Base-by-base conservation (phyloP, 257 asterid genomes). In the Forsythia suspensa region DNA sequence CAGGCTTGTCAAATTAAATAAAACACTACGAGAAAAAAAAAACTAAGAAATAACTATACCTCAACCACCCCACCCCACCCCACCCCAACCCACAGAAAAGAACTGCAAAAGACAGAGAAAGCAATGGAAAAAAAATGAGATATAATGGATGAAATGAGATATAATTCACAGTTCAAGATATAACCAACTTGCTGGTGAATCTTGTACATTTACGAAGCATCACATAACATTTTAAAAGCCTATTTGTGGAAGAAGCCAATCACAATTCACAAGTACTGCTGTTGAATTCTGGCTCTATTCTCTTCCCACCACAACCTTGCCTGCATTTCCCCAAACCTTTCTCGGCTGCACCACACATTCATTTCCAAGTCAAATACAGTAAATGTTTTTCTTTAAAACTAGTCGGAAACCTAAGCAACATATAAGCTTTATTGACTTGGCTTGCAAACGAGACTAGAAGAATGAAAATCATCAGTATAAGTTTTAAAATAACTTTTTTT, bases 221-320 rank as follows among this genome's bases (percentile, higher is more conserved):
- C 38, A 48, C 12, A 51, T 82, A 63, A 39, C 48, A 36, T 43
- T 8, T 63, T 41, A 48, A 67, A 69, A 70, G 72, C 80, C 84
- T 75, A 75, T 63, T 76, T 13, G 70, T 46, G 36, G 29, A 73
- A 24, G 57, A 77, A 80, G 59, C 70, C 74, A 73, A 46, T 29
- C 38, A 72, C 76, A 70, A 44, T 41, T 93, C 90, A 95, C 83
- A 95, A 83, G 88, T 93, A 95, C 72, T 93, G 99, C 75, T 89
- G 90, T 81, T 95, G 99, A 73, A 95, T 93, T 83, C 99, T 86
- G 69, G 94, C 84, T 91, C 91, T 85, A 87, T 95, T 93, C 73
- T 83, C 96, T 84, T 93, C 99, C 99, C 99, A 95, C 99, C 99
- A 95, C 82, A 86, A 70, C 86, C 98, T 87, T 65, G 99, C 99